Evolutionary conservation across 495 filamentous ascomycete genomes (phyloP).

Genomic region (Neurospora sp.): DNA sequence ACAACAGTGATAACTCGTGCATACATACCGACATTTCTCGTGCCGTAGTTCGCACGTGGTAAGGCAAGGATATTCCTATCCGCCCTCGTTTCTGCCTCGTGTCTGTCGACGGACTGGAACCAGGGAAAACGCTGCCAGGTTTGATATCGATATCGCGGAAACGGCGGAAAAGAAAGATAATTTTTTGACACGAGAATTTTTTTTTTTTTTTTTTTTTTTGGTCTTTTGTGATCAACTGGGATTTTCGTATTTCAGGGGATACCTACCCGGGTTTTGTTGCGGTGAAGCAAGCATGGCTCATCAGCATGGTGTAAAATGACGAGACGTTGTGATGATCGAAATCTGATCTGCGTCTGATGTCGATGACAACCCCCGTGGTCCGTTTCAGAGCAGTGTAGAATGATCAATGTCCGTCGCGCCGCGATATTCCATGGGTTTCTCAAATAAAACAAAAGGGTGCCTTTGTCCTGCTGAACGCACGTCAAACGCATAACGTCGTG

Average conservation of each 20-base stretch:
- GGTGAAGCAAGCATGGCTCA: background rate
- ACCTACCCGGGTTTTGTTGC: background rate
- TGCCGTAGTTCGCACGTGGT: background rate
- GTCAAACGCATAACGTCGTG: background rate
- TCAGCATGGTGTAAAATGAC: background rate
- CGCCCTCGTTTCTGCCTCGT: background rate
- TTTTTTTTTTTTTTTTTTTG: background rate
- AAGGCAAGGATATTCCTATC: background rate
- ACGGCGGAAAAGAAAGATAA: background rate
- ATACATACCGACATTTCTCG: background rate
- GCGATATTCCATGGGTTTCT: background rate
- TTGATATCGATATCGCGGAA: background rate
- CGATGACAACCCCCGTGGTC: background rate
- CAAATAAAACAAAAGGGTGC: background rate
- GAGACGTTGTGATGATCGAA: background rate
- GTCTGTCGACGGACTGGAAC: no score
- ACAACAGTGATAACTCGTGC: background rate
- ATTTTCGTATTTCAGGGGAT: background rate
- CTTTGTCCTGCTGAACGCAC: background rate
- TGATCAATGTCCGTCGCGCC: background rate
- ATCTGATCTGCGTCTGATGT: background rate
- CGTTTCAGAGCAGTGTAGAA: background rate
- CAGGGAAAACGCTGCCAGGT: background rate
- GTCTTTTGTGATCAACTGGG: background rate
- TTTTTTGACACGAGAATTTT: background rate